Evolutionary conservation across 331 rosid species (phyloP).

Genomic region (Saraca asoca): DNA sequence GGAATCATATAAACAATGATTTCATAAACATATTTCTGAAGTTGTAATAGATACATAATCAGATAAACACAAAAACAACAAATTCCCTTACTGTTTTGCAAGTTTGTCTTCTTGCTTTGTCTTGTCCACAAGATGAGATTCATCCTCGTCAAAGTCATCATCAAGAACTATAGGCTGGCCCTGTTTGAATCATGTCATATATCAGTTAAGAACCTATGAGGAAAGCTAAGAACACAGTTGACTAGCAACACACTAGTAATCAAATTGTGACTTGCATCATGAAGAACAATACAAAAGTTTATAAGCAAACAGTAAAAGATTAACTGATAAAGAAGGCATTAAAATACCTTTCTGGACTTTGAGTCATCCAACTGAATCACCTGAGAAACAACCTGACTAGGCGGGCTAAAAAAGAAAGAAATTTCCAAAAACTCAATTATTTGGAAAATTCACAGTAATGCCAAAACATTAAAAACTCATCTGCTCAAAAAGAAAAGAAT

Average conservation of each 20-base stretch:
- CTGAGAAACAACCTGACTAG: conserved; percentile 40
- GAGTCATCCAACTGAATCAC: conserved; percentile 36
- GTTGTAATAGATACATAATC: conserved; percentile 11
- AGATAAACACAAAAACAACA: conserved; percentile 17
- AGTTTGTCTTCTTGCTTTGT: conserved; percentile 47
- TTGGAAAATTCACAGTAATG: conserved; percentile 27
- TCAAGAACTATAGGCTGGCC: conserved; percentile 66
- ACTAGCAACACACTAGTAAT: neutral
- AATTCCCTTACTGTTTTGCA: conserved; percentile 54
- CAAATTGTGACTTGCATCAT: conserved; percentile 6
- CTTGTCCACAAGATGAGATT: conserved; percentile 41
- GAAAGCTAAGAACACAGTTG: no score
- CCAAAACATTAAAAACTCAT: conserved; percentile 27
- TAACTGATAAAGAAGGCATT: conserved; percentile 10
- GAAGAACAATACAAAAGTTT: conserved; percentile 20
- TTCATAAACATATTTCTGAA: conserved; percentile 24
- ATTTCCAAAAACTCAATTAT: conserved; percentile 30
- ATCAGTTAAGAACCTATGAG: neutral
- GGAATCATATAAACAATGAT: conserved; percentile 33
- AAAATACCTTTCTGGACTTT: conserved; percentile 56
- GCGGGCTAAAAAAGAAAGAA: conserved; percentile 24
- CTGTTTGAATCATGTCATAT: conserved; percentile 44
- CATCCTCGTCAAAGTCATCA: conserved; percentile 53
- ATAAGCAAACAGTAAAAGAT: conserved; percentile 6
- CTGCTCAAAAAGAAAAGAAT: conserved; percentile 22